Percentiles rank a stretch among this genome's conserved stretches.
These are phyloP conservation scores for Ganoderma lingzhi DNA, from an alignment of 1,284 basidiomycete genomes.

Conservation along the genomic window DNA sequence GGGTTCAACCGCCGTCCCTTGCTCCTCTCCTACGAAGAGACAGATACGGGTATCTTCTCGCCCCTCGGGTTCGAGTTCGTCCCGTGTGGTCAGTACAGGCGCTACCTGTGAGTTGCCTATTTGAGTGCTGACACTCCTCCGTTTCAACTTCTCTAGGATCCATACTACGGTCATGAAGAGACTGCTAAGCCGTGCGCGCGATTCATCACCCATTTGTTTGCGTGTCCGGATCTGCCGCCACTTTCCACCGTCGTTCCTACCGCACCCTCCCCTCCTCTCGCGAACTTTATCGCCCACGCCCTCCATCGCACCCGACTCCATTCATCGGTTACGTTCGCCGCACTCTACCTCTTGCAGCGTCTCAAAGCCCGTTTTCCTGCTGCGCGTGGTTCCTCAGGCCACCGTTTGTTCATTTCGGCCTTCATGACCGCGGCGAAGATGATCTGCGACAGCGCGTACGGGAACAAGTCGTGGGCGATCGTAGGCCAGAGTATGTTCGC, in stretches of 20 bases:
- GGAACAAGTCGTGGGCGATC: slow-evolving; percentile 95
- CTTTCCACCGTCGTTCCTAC: slow-evolving; percentile 47
- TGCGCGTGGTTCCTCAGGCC: slow-evolving; percentile 90
- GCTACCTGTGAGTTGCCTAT: background rate
- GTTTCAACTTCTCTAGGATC: slow-evolving; percentile 50
- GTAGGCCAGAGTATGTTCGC: slow-evolving; percentile 94
- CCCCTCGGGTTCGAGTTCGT: background rate
- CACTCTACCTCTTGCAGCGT: slow-evolving; percentile 85
- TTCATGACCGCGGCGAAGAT: slow-evolving; percentile 95
- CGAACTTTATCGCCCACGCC: slow-evolving; percentile 89
- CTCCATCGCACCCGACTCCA: slow-evolving; percentile 90
- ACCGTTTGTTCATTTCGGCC: slow-evolving; percentile 90
- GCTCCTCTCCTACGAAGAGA: background rate
- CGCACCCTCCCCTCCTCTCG: slow-evolving; percentile 64
- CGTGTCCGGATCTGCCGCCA: slow-evolving; percentile 67
- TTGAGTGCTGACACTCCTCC: background rate
- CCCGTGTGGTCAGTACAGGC: background rate
- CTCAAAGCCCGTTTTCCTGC: slow-evolving; percentile 94
- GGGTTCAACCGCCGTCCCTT: background rate
- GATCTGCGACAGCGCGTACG: slow-evolving; percentile 97
- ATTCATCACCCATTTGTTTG: slow-evolving; percentile 84
- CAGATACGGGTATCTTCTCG: background rate
- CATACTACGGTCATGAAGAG: slow-evolving; percentile 84
- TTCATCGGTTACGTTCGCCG: slow-evolving; percentile 83
- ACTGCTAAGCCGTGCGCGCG: slow-evolving; percentile 68